These are phyloP conservation scores for Spathaspora passalidarum DNA, from an alignment of 805 yeast genomes.

Conservation along the genomic window DNA sequence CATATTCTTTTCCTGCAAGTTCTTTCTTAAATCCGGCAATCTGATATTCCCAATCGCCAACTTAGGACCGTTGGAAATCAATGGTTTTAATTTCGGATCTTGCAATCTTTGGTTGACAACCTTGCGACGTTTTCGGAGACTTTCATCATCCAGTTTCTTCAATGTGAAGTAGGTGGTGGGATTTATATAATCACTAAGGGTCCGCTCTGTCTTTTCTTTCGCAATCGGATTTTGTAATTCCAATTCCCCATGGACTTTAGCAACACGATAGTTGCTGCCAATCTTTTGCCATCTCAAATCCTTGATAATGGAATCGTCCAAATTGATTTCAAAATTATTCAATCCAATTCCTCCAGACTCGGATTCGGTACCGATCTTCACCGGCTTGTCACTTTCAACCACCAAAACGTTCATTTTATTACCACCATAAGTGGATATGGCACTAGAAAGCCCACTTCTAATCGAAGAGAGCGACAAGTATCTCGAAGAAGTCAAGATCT, in stretches of 20 bases:
- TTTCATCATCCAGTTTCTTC: conserved; percentile 19
- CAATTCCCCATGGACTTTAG: conserved; percentile 75
- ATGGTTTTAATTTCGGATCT: neutral
- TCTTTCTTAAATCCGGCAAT: conserved; percentile 72
- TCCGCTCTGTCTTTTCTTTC: conserved; percentile 11
- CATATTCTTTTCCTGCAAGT: conserved; percentile 55
- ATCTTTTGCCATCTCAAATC: conserved; percentile 79
- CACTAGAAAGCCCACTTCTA: conserved; percentile 24
- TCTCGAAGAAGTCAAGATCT: conserved; percentile 19
- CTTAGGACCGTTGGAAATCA: conserved; percentile 26
- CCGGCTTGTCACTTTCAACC: conserved; percentile 34
- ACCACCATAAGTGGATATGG: conserved; percentile 9
- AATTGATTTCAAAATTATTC: conserved; percentile 53
- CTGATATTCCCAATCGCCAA: conserved; percentile 86
- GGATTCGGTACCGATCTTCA: conserved; percentile 52
- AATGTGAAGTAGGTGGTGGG: conserved; percentile 30
- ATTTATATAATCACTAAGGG: conserved; percentile 25
- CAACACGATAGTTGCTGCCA: conserved; percentile 75
- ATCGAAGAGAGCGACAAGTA: conserved; percentile 30
- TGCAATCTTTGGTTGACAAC: conserved; percentile 4
- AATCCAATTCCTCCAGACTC: conserved; percentile 26
- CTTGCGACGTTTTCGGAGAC: conserved; percentile 12
- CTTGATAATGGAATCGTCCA: conserved; percentile 64
- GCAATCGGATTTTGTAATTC: conserved; percentile 23
- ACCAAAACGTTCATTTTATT: conserved; percentile 28